phyloP scores from a whole-genome alignment of 2,329 filamentous ascomycete genomes.

The Arthrobotrys entomopaga region DNA sequence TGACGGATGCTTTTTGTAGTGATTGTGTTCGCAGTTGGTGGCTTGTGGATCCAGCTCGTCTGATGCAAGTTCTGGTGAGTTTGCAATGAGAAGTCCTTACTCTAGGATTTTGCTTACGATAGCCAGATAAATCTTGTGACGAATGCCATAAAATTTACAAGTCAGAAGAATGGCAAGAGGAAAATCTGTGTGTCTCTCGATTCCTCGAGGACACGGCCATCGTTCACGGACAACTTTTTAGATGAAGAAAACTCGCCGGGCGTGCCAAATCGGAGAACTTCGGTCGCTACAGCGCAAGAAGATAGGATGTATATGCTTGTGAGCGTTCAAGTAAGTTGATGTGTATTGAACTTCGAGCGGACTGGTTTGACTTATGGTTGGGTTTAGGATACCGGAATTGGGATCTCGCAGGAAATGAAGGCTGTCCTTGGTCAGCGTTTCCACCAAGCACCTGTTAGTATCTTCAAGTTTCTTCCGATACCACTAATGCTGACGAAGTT shows the following conservation, averaged over 20 bases:
- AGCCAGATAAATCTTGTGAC: constrained; percentile 74
- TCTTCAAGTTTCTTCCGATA: neutral
- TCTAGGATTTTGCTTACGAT: neutral
- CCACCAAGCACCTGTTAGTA: constrained; percentile 56
- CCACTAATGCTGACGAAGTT: neutral
- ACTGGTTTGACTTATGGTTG: neutral
- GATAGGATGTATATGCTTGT: constrained; percentile 48
- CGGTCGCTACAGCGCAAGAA: constrained; percentile 1
- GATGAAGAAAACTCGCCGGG: constrained; percentile 16
- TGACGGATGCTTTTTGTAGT: constrained; percentile 36
- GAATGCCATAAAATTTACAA: constrained; percentile 69
- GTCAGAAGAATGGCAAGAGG: constrained; percentile 57
- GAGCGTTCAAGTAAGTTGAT: constrained; percentile 34
- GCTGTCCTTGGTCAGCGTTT: constrained; percentile 57
- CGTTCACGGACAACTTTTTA: constrained; percentile 45
- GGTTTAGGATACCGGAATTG: constrained; percentile 57
- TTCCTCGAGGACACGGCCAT: constrained; percentile 45
- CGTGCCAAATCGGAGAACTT: neutral
- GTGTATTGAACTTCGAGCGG: neutral
- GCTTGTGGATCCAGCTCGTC: constrained; percentile 77
- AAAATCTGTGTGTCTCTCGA: constrained; percentile 56
- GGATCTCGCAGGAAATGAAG: constrained; percentile 57
- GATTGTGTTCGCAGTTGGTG: constrained; percentile 69
- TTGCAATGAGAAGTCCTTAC: no score
- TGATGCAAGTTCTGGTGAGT: constrained; percentile 72